Base-by-base conservation (phyloP, 2,329 filamentous ascomycete species). In the Lasiodiplodia hormozganensis region DNA sequence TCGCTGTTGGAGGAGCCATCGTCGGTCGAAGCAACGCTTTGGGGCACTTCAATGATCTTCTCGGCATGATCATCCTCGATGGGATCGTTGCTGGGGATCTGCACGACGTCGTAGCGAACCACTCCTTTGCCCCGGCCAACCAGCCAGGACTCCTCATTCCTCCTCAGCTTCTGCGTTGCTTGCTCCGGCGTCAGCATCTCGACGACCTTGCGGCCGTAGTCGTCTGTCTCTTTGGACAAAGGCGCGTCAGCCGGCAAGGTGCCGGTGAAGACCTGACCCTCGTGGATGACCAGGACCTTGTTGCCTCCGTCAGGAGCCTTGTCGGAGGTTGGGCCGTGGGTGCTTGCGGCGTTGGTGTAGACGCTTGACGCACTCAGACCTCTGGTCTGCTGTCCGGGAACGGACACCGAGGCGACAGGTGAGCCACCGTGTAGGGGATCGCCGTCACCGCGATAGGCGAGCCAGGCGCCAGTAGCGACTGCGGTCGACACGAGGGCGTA, bases 21-120 rank as follows among this genome's bases (percentile, higher is more conserved):
- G 74, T 86, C 83, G 8, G 84, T 83, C 18, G 85, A 84, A 31
- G 86, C 84, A 49, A 87, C 83, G 62, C 83, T 85, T 65, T 86
- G 86, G 4, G 93, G 91, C 10, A 97, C 89, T 80, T 98, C 93
- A 57, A 99, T 93, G 75, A 98, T 97, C 86, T 97, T 97, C 83
- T 99, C 96, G 65, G 94, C 92, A 77, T 99, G 96, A 77, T 99
- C 96, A 76, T 99, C 96, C 82, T 99, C 96, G 69, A 99, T 99
- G 0, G 96, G 96, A 74, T 97, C 93, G 79, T 99, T 99, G 83
- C 93, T 97, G 11, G 95, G 92, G 70, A 98, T 87, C 80, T 99
- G 96, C 28, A 96, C 94, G 10, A 97, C 85, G 80, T 99, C 96
- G 77, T 99, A 99, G 72, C 96, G 89, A 71, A 97, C 90, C 49